Base-by-base conservation (phyloP, 2,329 filamentous ascomycete species). In the Trichoderma arundinaceum region DNA sequence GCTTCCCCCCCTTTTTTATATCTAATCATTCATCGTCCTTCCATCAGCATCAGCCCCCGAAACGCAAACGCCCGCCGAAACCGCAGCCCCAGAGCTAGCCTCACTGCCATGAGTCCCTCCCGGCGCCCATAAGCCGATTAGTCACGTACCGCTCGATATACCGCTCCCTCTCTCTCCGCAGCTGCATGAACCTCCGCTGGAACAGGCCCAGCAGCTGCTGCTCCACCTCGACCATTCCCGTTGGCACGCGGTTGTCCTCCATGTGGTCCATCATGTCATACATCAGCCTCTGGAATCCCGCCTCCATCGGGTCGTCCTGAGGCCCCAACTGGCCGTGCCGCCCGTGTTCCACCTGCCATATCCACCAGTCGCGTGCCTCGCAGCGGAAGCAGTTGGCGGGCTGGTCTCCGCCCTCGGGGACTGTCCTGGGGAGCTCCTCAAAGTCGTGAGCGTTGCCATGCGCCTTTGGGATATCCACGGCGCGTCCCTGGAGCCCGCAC, bases 201-300 rank as follows among this genome's bases (percentile, higher is more conserved):
- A 71, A 35, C 2, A 71, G 65, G n/a, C n/a, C 32, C 0, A 0
- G 1, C 8, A 74, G 63, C 0, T 52, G 51, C 2, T 19, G 4
- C 1, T 35, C 5, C 2, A 74, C 19, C 0, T 39, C 22, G 0
- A 8, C 1, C 12, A 15, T 38, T 44, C 56, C 49, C 22, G 33
- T 46, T 41, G 28, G n/a, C 1, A 28, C 17, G 2, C 46, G 5
- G 12, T 2, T 1, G 13, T 58, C 43, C 60, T 72, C 70, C 7
- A 70, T 41, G 1, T 46, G 17, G 0, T 66, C 22, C 1, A 68
- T 58, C 10, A 59, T n/a, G 17, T 67, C 60, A 51, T 69, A 72
- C 9, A 73, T 38, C 3, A 74, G 17, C 7, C 22, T 38, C 9
- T 67, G 67, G 15, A 73, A 67, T 1, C 68, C 69, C 19, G 57